Evolutionary conservation across 2,329 filamentous ascomycete species (phyloP).

Genomic region (Monilinia fructicola): DNA sequence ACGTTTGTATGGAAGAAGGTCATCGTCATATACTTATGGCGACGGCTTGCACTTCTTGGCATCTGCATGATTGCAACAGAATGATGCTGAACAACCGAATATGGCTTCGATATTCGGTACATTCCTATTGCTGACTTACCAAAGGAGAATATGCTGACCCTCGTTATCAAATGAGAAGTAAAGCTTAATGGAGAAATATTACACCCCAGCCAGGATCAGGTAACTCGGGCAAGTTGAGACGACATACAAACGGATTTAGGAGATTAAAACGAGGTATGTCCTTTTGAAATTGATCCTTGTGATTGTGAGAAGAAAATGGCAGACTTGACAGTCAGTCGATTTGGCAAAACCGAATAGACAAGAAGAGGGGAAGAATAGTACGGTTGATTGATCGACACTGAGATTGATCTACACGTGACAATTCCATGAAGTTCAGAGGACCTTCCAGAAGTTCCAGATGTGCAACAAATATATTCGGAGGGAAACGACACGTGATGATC

Average conservation of each 20-base stretch:
- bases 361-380: not conserved
- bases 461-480: not conserved
- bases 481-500: not conserved
- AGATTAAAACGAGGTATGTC: not conserved
- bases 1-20: not conserved
- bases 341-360: not conserved
- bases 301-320: not conserved
- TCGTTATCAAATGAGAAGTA: conserved; percentile 2
- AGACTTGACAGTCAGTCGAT: not conserved
- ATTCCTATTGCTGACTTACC: conserved; percentile 3
- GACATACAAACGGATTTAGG: conserved; percentile 1
- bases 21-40: conserved; percentile 2
- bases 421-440: not conserved
- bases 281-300: not conserved
- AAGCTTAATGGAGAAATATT: not conserved
- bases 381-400: not conserved
- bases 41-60: conserved; percentile 2
- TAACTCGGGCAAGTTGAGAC: not conserved
- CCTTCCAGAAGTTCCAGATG: not conserved
- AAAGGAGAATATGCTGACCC: conserved; percentile 1
- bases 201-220: not conserved
- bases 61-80: conserved; percentile 7
- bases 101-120: not conserved
- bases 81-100: not conserved
- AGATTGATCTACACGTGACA: too few species aligned